Evolutionary conservation across 306 rosid genomes (phyloP).

Genomic region (Citrullus amarus): DNA sequence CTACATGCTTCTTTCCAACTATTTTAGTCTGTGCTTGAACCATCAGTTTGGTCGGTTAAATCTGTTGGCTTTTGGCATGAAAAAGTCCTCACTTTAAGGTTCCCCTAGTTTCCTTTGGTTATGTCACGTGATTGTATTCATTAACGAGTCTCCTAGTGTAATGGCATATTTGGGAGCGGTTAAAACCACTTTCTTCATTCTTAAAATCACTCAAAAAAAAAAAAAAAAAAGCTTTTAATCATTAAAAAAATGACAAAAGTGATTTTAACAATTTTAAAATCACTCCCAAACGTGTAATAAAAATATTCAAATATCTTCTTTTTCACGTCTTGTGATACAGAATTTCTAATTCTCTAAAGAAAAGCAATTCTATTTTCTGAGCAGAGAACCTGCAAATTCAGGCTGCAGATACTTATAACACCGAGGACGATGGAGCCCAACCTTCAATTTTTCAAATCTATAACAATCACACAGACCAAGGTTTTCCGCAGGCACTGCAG

Average conservation of each 20-base stretch:
- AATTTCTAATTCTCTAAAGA: background rate
- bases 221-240: no score
- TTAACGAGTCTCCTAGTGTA: background rate
- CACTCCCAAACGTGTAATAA: no score
- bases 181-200: no score
- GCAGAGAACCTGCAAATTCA: background rate
- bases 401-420: background rate
- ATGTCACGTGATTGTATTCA: background rate
- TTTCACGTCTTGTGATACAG: background rate
- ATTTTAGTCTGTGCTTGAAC: background rate
- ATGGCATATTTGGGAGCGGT: no score
- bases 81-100: background rate
- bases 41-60: background rate
- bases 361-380: background rate
- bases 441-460: background rate
- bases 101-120: background rate
- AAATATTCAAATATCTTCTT: background rate
- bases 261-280: no score
- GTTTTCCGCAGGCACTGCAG: background rate
- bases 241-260: no score
- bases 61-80: background rate
- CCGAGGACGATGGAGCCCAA: background rate
- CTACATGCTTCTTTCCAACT: background rate
- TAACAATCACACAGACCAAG: background rate
- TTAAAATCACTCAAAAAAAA: no score